phyloP scores from a whole-genome alignment of 2,329 filamentous ascomycete genomes.

The Pleoardoris graminearum region DNA sequence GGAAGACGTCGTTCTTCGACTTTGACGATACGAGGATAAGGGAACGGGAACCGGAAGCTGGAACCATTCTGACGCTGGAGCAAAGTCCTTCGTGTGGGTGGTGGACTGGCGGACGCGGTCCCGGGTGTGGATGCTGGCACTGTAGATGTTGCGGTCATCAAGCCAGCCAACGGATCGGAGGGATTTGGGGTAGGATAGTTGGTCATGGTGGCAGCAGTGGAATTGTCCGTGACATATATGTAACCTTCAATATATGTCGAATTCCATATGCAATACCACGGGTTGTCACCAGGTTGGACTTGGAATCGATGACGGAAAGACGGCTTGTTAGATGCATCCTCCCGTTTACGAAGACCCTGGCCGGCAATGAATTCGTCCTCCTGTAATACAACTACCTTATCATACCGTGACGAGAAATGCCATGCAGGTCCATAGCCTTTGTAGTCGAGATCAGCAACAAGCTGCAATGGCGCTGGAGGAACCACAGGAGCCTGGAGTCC shows the following conservation, averaged over 20 bases:
- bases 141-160: conserved; percentile 12
- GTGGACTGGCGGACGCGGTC: conserved; percentile 13
- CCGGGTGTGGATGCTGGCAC: conserved; percentile 8
- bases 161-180: conserved; percentile 18
- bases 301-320: conserved; percentile 46
- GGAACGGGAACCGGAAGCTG: conserved; percentile 6
- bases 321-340: conserved; percentile 20
- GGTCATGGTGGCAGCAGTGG: conserved; percentile 43
- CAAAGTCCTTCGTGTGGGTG: background rate
- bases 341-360: conserved; percentile 23
- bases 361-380: conserved; percentile 43
- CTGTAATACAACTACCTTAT: conserved; percentile 64
- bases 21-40: conserved; percentile 64
- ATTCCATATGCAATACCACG: conserved; percentile 74
- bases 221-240: conserved; percentile 63
- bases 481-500: conserved; percentile 64
- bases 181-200: conserved; percentile 29
- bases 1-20: conserved; percentile 65
- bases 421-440: conserved; percentile 62
- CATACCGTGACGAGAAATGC: conserved; percentile 65
- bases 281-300: conserved; percentile 59
- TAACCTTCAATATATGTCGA: conserved; percentile 68
- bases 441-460: conserved; percentile 62
- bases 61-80: conserved; percentile 3
- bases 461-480: conserved; percentile 52